A percentile compares a stretch with the other conserved stretches of the same genome.
Evolutionary conservation across 1,284 basidiomycete genomes (phyloP).

Genomic region (Papiliotrema flavescens): DNA sequence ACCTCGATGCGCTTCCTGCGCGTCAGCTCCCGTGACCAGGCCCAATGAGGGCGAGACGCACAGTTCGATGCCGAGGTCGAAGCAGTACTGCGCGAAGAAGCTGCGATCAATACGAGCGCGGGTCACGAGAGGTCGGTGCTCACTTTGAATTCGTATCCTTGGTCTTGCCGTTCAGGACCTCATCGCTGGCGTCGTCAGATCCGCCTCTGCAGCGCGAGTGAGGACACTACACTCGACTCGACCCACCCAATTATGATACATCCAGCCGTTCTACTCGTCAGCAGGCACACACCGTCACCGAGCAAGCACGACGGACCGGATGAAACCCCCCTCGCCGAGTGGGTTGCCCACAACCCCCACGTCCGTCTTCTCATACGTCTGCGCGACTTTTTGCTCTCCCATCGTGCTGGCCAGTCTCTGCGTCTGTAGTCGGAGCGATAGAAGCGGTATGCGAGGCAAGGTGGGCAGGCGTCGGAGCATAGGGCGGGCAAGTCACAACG

Average conservation of each 20-base stretch:
- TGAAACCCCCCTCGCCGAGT: slow-evolving; percentile 63
- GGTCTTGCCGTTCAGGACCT: slow-evolving; percentile 54
- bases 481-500: no score
- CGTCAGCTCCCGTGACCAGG: not conserved
- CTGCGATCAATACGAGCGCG: slow-evolving; percentile 40
- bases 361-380: slow-evolving; percentile 21
- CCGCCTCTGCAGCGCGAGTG: no score
- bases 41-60: slow-evolving; percentile 47
- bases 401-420: not conserved
- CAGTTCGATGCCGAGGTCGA: slow-evolving; percentile 81
- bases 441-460: not conserved
- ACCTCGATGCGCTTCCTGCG: slow-evolving; percentile 74
- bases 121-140: slow-evolving; percentile 2
- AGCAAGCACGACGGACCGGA: slow-evolving; percentile 49
- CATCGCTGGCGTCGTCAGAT: slow-evolving; percentile 38
- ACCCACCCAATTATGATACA: slow-evolving; percentile 43
- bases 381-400: not conserved
- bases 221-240: no score
- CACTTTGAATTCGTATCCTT: slow-evolving; percentile 69
- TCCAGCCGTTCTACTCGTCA: slow-evolving; percentile 38
- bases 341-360: slow-evolving; percentile 52
- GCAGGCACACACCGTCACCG: not conserved
- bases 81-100: slow-evolving; percentile 80
- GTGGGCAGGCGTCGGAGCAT: no score
- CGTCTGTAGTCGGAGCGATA: not conserved